Percentiles rank a stretch among this genome's conserved stretches.
phyloP scores from a whole-genome alignment of 2,329 filamentous ascomycete genomes.

The Claviceps digitariae region DNA sequence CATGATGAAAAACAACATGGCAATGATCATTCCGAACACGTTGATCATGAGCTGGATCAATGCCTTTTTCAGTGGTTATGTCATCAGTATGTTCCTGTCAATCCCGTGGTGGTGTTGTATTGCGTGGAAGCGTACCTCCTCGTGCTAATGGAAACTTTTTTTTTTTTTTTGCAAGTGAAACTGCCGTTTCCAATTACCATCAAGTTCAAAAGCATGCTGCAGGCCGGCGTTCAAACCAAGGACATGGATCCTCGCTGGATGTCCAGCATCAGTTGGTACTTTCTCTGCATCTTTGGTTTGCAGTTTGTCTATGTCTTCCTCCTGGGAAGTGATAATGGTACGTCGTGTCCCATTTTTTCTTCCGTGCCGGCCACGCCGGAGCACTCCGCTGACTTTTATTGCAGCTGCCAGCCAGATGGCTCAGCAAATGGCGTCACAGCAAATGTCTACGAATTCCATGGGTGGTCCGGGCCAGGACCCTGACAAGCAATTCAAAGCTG shows the following conservation, averaged over 20 bases:
- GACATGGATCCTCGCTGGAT: conserved; percentile 98
- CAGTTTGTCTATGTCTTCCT: conserved; percentile 97
- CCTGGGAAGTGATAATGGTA: conserved; percentile 89
- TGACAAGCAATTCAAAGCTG: conserved; percentile 84
- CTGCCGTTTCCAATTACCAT: conserved; percentile 93
- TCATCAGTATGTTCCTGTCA: conserved; percentile 56
- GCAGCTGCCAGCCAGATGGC: conserved; percentile 81
- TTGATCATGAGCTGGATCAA: conserved; percentile 99
- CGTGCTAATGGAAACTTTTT: conserved; percentile 7
- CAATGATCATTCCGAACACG: conserved; percentile 98
- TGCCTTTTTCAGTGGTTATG: conserved; percentile 95
- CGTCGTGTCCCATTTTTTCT: conserved; percentile 25
- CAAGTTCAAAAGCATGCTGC: conserved; percentile 99
- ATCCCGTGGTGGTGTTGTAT: neutral
- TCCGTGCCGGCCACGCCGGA: neutral
- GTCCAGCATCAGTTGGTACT: conserved; percentile 97
- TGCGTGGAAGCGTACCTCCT: neutral
- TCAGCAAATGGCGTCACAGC: conserved; percentile 70
- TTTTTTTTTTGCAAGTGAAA: conserved; percentile 51
- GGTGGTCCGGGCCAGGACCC: conserved; percentile 90
- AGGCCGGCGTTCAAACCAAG: conserved; percentile 87
- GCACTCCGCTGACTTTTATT: conserved; percentile 7
- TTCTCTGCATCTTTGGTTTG: conserved; percentile 89
- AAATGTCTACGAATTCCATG: conserved; percentile 35
- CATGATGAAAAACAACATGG: conserved; percentile 99